Evolutionary conservation across 139 green algal genomes (phyloP).

Genomic region (Volvox africanus): DNA sequence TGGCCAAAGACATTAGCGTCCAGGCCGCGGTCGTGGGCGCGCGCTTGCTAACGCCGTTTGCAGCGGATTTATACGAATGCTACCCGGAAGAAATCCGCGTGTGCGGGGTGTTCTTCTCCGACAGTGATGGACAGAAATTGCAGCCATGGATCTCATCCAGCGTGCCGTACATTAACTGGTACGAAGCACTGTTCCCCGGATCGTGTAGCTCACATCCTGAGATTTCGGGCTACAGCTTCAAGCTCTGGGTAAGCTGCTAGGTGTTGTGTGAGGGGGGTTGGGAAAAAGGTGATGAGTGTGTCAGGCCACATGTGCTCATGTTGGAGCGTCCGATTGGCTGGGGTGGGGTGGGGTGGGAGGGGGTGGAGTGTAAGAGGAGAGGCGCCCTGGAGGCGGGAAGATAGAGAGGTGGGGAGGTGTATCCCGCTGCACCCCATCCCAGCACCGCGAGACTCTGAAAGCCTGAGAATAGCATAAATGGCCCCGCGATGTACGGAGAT

Average conservation of each 20-base stretch:
- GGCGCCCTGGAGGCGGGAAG: no score
- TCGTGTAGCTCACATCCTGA: background rate
- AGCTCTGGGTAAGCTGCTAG: background rate
- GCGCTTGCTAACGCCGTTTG: background rate
- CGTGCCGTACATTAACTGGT: conserved; percentile 6
- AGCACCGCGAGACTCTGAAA: no score
- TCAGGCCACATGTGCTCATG: no score
- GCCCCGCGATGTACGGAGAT: no score
- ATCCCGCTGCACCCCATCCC: no score
- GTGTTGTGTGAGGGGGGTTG: no score
- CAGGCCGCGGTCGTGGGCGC: background rate
- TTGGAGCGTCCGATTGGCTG: no score
- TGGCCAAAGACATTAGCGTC: background rate
- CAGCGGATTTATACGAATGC: background rate
- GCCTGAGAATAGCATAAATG: no score
- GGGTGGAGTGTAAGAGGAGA: no score
- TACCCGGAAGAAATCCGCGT: background rate
- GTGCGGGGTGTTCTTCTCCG: background rate
- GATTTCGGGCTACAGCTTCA: background rate
- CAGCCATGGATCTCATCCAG: background rate
- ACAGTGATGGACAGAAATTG: background rate
- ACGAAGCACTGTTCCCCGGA: background rate
- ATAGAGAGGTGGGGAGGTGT: no score
- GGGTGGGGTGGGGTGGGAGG: no score
- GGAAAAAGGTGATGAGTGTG: no score